Base-by-base conservation (phyloP, 2,329 filamentous ascomycete genomes). In the Rutstroemia sp. region DNA sequence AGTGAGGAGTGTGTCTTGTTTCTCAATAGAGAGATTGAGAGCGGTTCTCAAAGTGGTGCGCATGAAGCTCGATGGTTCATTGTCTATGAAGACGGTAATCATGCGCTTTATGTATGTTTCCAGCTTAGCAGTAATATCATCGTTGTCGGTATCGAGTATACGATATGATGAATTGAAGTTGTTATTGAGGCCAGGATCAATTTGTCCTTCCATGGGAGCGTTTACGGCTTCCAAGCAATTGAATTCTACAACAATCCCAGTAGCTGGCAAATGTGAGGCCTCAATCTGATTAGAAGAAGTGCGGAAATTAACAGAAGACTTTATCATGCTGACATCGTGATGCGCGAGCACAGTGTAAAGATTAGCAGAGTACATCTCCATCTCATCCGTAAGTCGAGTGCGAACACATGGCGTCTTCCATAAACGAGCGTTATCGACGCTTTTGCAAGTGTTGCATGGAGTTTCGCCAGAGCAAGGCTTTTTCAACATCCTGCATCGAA, bases 401-500 rank as follows among this genome's bases (percentile, higher is more conserved):
- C 83, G 76, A 23, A 85, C 78, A 64, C 83, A 87, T 9, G 81
- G 80, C 2, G 78, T 79, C 58, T 78, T 79, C 83, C 83, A 87
- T n/a, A 86, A 76, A 8, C 83, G 76, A 0, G 83, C 82, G 3
- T 79, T 77, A 40, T 86, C 71, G 0, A 87, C 82, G 64, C 82
- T 84, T 58, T 78, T 77, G 60, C 83, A 87, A 1, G 82, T 82
- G 53, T 80, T 77, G 61, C 83, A 87, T 0, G 83, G 82, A 6
- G 76, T 79, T 34, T 81, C 83, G 57, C 77, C 78, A n/a, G 81
- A 83, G 64, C 83, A 87, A 1, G 81, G 83, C 70, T 87, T 87
- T 57, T 83, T 77, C 38, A 87, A 70, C 59, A 86, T 85, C 39
- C 82, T 77, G 64, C 83, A 87, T 46, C 83, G 75, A 52, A 86